These are phyloP conservation scores for Colletotrichum horii DNA, from an alignment of 2,329 filamentous ascomycete genomes.

Conservation along the genomic window DNA sequence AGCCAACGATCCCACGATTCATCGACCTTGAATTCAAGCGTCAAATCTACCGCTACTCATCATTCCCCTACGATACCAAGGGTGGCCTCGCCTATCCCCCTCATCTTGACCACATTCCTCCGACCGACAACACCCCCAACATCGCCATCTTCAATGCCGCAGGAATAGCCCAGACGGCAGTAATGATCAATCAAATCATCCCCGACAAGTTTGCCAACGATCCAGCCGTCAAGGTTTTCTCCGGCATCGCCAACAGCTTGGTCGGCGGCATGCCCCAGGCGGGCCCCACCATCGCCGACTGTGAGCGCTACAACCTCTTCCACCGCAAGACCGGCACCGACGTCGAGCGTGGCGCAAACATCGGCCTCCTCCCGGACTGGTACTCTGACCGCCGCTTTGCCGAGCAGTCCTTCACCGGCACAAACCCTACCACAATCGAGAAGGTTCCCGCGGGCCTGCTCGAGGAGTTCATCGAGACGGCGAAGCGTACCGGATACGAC, in stretches of 20 bases:
- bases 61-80: conserved; percentile 27
- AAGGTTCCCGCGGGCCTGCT: conserved; percentile 37
- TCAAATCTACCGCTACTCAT: conserved; percentile 31
- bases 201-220: conserved; percentile 34
- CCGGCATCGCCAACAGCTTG: conserved; percentile 27
- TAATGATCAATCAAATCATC: conserved; percentile 35
- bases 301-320: conserved; percentile 36
- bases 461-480: conserved; percentile 38
- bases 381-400: conserved; percentile 42
- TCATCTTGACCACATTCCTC: conserved; percentile 33
- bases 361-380: conserved; percentile 31
- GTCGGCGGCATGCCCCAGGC: conserved; percentile 31
- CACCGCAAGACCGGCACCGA: conserved; percentile 39
- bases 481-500: conserved; percentile 34
- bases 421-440: conserved; percentile 51
- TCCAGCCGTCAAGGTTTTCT: conserved; percentile 33
- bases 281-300: conserved; percentile 35
- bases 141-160: conserved; percentile 35
- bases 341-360: conserved; percentile 35
- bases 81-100: conserved; percentile 35
- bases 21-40: conserved; percentile 32
- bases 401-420: conserved; percentile 48
- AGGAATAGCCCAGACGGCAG: conserved; percentile 32
- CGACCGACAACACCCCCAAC: conserved; percentile 26
- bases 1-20: conserved; percentile 36